Conservation (phyloP, 2,329 filamentous ascomycete species). For the Aschersonia sp. region DNA sequence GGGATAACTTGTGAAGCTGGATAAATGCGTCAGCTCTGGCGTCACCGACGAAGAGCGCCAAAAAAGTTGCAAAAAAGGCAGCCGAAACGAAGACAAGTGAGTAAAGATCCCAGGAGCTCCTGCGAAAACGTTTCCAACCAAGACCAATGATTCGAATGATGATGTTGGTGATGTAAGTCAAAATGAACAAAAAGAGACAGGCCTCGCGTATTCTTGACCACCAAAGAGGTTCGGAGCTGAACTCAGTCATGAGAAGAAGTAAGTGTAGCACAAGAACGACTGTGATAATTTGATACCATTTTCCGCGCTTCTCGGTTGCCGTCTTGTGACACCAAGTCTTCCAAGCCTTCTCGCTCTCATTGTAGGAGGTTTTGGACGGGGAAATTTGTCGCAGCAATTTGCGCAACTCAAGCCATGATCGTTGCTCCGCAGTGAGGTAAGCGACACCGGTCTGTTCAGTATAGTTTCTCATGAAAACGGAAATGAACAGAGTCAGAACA, state of each 20-base stretch:
- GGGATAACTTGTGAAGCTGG: slow-evolving; percentile 83
- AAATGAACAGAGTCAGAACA: slow-evolving; percentile 92
- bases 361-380: slow-evolving; percentile 81
- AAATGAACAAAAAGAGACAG: slow-evolving; percentile 67
- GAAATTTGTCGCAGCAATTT: slow-evolving; percentile 88
- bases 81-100: slow-evolving; percentile 68
- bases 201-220: slow-evolving; percentile 62
- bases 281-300: slow-evolving; percentile 79
- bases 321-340: slow-evolving; percentile 91
- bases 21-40: slow-evolving; percentile 48
- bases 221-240: slow-evolving; percentile 54
- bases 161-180: slow-evolving; percentile 75
- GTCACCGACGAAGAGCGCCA: slow-evolving; percentile 57
- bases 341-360: slow-evolving; percentile 62
- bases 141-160: slow-evolving; percentile 73
- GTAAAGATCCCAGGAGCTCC: slow-evolving; percentile 92
- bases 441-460: slow-evolving; percentile 97
- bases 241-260: slow-evolving; percentile 72
- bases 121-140: slow-evolving; percentile 81
- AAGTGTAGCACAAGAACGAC: slow-evolving; percentile 69
- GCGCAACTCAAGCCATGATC: slow-evolving; percentile 89
- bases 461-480: slow-evolving; percentile 99
- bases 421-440: slow-evolving; percentile 87
- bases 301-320: slow-evolving; percentile 85
- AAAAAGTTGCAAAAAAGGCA: slow-evolving; percentile 55